Evolutionary conservation across 2,329 filamentous ascomycete species (phyloP), one percentile per base, ranked within the genome.

Genomic region (Cytospora schulzeri): DNA sequence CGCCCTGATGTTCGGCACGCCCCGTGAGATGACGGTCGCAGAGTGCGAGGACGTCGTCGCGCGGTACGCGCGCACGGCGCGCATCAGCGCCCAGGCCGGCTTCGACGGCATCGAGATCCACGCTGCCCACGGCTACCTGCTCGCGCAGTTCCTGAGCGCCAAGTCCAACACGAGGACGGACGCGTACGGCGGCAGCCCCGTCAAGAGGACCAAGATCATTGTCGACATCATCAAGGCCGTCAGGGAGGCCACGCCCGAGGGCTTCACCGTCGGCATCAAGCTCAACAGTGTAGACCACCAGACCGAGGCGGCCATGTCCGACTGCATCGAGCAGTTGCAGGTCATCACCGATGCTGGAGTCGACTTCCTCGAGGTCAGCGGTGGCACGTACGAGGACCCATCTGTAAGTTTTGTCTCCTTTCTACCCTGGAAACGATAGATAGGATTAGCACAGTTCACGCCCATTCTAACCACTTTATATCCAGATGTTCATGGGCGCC

Each of bases 281-380:
- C 70, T 87, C 56, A 87, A 87, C 72, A 83, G 80, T 35, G 84
- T 83, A 0, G 85, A 89, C 67, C 83, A 84, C 68, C 83, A 86
- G 67, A 73, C 77, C 2, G 71, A 74, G 4, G 73, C 76, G 67
- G 76, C 75, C 58, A 68, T 85, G 24, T 73, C 81, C 12, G 86
- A 86, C 15, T 84, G 80, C 41, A 75, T 90, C 48, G 81, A 84
- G 63, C 88, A 91, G 70, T 77, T 89, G 12, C 73, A 77, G n/a
- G 71, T 78, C 22, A 80, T 88, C 5, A 73, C 74, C 0, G 76
- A 75, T 6, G 79, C 78, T 48, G 83, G 76, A 6, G 75, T 91
- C 1, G 89, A 91, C 73, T 91, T 90, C 68, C 75, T 91, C 2
- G 88, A 92, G 73, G 81, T 91, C 29, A 86, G 83, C 22, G 89